phyloP scores from a whole-genome alignment of 2,329 filamentous ascomycete genomes.

The Penicillium sclerotiorum region DNA sequence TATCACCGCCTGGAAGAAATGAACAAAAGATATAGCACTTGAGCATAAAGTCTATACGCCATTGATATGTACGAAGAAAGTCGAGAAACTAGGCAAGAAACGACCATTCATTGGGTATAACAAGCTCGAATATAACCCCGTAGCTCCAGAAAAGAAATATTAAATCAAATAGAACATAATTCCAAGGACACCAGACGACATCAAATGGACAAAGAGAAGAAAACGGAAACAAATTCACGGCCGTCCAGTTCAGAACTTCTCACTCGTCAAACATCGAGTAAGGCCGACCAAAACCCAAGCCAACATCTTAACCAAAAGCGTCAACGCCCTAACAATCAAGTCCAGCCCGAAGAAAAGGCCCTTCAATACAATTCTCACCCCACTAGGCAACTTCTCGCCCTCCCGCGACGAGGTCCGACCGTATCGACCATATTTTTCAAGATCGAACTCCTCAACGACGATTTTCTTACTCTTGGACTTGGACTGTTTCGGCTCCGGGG shows the following conservation, averaged over 20 bases:
- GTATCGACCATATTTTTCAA: conserved; percentile 49
- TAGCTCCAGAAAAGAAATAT: neutral
- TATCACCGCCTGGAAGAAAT: no score
- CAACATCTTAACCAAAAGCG: conserved; percentile 42
- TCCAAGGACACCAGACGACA: neutral
- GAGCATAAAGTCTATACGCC: neutral
- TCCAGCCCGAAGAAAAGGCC: conserved; percentile 43
- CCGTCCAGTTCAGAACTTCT: conserved; percentile 39
- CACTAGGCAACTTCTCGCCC: conserved; percentile 43
- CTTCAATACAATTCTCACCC: conserved; percentile 38
- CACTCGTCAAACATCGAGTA: conserved; percentile 44
- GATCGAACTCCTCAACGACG: conserved; percentile 47
- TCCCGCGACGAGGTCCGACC: conserved; percentile 37
- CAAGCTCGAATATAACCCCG: neutral
- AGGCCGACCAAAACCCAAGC: conserved; percentile 45
- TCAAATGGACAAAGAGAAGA: neutral
- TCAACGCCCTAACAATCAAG: conserved; percentile 41
- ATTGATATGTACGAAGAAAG: neutral
- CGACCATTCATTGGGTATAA: neutral
- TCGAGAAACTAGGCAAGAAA: no score
- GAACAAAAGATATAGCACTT: no score
- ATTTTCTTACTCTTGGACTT: conserved; percentile 35
- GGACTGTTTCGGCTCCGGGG: conserved; percentile 7
- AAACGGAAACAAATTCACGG: neutral
- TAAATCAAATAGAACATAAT: neutral